A percentile compares a stretch with the other conserved stretches of the same genome.
Conservation (phyloP, 768 basidiomycete genomes). For the Lyophyllum atratum region DNA sequence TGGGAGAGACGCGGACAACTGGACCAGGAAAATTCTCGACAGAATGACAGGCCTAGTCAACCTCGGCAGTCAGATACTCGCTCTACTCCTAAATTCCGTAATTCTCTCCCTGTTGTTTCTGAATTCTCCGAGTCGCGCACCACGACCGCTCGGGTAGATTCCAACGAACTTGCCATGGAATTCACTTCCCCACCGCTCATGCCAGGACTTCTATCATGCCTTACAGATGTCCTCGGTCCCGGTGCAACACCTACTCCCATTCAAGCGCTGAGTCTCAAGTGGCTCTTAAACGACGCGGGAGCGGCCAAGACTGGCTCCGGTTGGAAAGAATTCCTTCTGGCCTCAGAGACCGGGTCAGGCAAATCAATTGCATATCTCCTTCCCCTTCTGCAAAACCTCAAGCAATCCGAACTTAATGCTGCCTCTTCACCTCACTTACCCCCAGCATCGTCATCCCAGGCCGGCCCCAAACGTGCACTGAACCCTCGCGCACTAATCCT, state of each 20-base stretch:
- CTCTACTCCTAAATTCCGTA: neutral
- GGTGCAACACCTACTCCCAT: constrained; percentile 70
- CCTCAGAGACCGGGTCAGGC: constrained; percentile 89
- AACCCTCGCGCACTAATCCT: constrained; percentile 81
- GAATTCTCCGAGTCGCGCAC: constrained; percentile 13
- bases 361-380: constrained; percentile 91
- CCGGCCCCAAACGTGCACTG: constrained; percentile 31
- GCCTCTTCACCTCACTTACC: constrained; percentile 13
- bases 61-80: neutral
- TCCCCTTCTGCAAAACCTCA: constrained; percentile 79
- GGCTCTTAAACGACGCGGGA: constrained; percentile 44
- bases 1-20: neutral
- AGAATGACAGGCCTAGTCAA: neutral
- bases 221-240: constrained; percentile 60
- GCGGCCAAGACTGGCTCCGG: constrained; percentile 21
- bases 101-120: neutral
- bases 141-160: constrained; percentile 1
- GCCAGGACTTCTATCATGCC: constrained; percentile 58
- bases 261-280: constrained; percentile 73
- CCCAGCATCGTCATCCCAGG: constrained; percentile 1
- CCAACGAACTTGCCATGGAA: constrained; percentile 29
- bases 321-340: constrained; percentile 65
- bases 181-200: constrained; percentile 75
- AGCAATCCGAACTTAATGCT: constrained; percentile 51
- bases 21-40: no score